Evolutionary conservation across 2,329 filamentous ascomycete genomes (phyloP).

Genomic region (Alternaria sp.): DNA sequence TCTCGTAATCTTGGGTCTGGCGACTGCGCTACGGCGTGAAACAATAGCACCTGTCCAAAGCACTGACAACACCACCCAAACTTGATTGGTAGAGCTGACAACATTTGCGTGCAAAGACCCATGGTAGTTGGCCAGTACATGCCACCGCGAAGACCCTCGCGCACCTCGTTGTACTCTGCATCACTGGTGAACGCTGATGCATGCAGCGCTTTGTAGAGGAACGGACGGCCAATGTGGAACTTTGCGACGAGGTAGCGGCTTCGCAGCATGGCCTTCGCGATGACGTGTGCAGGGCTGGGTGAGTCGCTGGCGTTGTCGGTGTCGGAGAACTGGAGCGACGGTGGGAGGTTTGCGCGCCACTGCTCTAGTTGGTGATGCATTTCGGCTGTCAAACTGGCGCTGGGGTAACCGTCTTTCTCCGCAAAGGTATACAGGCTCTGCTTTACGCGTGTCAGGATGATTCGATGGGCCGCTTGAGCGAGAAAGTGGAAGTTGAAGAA

Average conservation of each 20-base stretch:
- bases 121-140: constrained; percentile 49
- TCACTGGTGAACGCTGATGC: constrained; percentile 37
- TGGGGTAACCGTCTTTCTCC: constrained; percentile 50
- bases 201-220: constrained; percentile 49
- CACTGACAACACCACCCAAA: constrained; percentile 49
- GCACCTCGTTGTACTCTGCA: constrained; percentile 40
- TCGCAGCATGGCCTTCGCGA: constrained; percentile 48
- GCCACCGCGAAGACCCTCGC: constrained; percentile 36
- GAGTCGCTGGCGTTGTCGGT: constrained; percentile 37
- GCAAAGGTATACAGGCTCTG: constrained; percentile 60
- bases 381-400: constrained; percentile 58
- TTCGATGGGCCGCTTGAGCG: constrained; percentile 63
- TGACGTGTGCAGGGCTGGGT: constrained; percentile 44
- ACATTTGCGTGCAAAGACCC: constrained; percentile 47
- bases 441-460: constrained; percentile 61
- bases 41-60: constrained; percentile 46
- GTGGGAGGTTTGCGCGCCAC: constrained; percentile 60
- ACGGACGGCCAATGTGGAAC: constrained; percentile 48
- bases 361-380: constrained; percentile 63
- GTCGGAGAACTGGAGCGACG: constrained; percentile 55
- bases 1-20: constrained; percentile 37
- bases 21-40: constrained; percentile 41
- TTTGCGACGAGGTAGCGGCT: constrained; percentile 49
- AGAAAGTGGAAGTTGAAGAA: constrained; percentile 65
- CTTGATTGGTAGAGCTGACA: constrained; percentile 44